Evolutionary conservation across 164 flowering plant genomes (phyloP).

Genomic region (Brasenia schreberi): DNA sequence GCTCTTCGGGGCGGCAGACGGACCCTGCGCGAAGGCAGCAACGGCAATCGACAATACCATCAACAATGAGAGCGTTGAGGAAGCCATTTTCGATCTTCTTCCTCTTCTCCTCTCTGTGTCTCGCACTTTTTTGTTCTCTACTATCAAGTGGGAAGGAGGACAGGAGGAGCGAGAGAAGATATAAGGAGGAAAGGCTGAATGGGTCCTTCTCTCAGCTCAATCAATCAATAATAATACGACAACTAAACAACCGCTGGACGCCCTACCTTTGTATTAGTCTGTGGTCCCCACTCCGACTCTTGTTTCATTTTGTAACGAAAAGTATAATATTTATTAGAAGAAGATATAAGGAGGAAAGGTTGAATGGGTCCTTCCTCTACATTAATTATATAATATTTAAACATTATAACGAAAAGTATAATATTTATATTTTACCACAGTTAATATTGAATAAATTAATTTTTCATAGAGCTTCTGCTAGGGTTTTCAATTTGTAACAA

Average conservation of each 20-base stretch:
- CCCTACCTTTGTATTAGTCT: background rate
- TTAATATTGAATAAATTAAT: too few species aligned
- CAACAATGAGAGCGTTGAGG: background rate
- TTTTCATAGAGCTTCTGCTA: too few species aligned
- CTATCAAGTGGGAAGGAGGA: background rate
- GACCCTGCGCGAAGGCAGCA: constrained; percentile 5
- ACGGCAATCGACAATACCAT: background rate
- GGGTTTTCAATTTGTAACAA: too few species aligned
- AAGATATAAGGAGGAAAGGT: too few species aligned
- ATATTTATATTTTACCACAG: too few species aligned
- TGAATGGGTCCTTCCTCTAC: too few species aligned
- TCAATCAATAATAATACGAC: constrained; percentile 1
- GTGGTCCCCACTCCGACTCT: background rate
- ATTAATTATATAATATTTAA: too few species aligned
- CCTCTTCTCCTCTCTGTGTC: background rate
- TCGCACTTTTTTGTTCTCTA: background rate
- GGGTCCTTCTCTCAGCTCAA: background rate
- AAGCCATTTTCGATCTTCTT: background rate
- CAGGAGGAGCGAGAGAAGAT: background rate
- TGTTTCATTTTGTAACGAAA: too few species aligned
- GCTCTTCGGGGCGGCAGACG: constrained; percentile 2
- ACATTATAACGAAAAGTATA: too few species aligned
- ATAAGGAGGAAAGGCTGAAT: background rate
- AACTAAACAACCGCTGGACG: background rate
- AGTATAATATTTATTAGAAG: too few species aligned